A percentile compares a stretch with the other conserved stretches of the same genome.
Evolutionary conservation across 2,329 filamentous ascomycete species (phyloP).

Genomic region (Leptographium galeiforme): DNA sequence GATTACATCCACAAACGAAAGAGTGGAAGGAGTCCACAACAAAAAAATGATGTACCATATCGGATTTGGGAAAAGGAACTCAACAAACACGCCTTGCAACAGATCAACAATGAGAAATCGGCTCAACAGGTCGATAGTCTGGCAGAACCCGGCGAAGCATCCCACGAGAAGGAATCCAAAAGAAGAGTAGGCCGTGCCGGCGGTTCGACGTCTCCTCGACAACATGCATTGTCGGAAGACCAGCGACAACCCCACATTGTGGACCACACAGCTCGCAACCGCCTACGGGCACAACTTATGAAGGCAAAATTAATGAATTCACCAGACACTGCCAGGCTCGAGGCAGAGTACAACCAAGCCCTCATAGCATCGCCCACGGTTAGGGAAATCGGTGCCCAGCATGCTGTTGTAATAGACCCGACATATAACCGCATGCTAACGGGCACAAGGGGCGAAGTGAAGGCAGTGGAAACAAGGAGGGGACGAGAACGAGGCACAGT

Average conservation of each 20-base stretch:
- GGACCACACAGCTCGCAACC: slow-evolving; percentile 72
- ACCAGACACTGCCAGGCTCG: slow-evolving; percentile 60
- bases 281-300: slow-evolving; percentile 87
- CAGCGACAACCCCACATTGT: slow-evolving; percentile 31
- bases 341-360: slow-evolving; percentile 72
- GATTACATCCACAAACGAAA: slow-evolving; percentile 64
- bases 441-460: slow-evolving; percentile 60
- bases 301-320: slow-evolving; percentile 79
- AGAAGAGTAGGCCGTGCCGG: slow-evolving; percentile 35
- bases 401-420: slow-evolving; percentile 67
- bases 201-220: slow-evolving; percentile 16
- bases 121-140: slow-evolving; percentile 45
- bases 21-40: neutral
- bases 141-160: slow-evolving; percentile 53
- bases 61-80: slow-evolving; percentile 70
- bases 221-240: no score
- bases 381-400: slow-evolving; percentile 28
- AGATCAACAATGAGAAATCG: slow-evolving; percentile 41
- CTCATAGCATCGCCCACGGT: slow-evolving; percentile 41
- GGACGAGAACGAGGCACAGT: slow-evolving; percentile 75
- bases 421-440: slow-evolving; percentile 87
- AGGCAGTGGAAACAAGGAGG: slow-evolving; percentile 62
- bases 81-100: slow-evolving; percentile 52
- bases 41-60: slow-evolving; percentile 33
- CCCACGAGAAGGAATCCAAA: slow-evolving; percentile 72